Evolutionary conservation across 345 rosid species (phyloP), one percentile per base, ranked within the genome.

Genomic region (Cardamine occulta): DNA sequence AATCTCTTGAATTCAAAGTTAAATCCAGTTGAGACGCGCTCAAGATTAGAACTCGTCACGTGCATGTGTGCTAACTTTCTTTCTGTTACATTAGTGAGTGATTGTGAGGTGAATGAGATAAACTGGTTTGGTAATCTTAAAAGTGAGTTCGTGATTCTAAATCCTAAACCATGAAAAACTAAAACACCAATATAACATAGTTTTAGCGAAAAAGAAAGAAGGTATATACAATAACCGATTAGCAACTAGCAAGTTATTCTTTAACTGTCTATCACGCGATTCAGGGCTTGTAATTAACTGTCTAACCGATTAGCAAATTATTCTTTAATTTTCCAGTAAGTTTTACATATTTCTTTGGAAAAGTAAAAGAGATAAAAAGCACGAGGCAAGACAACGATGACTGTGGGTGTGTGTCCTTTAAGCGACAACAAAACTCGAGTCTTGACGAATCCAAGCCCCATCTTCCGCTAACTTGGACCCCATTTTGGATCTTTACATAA

Each of bases 341-440:
- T 48, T 13, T 68, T 15, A 17, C 5, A 59, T 21, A 23, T 5
- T 32, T 35, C 12, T 28, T 40, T 57, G 18, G 18, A 18, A 68
- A 75, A 39, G 79, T 40, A n/a, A 68, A 75, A 52, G 68, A 28
- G 6, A 45, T 8, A 34, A 28, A 6, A 45, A 57, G 66, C 78
- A 74, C 66, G 73, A 42, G 66, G 31, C 71, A 56, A 12, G 15
- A 57, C 23, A 8, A 61, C 47, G 17, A 66, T 74, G 66, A 75
- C 59, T 18, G 32, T 60, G 63, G 55, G 14, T 65, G 49, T 63
- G 52, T 56, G 42, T 51, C 40, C 79, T 68, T 68, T 75, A 75
- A 34, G 55, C 74, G 63, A 75, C 79, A 75, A 6, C 68, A 45
- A 75, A 75, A 75, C 73, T 75, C 68, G 11, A 67, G 60, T 66